Percentiles rank a stretch among this genome's conserved stretches.
phyloP scores from a whole-genome alignment of 2,329 filamentous ascomycete species.

The Microsporum ferrugineum region DNA sequence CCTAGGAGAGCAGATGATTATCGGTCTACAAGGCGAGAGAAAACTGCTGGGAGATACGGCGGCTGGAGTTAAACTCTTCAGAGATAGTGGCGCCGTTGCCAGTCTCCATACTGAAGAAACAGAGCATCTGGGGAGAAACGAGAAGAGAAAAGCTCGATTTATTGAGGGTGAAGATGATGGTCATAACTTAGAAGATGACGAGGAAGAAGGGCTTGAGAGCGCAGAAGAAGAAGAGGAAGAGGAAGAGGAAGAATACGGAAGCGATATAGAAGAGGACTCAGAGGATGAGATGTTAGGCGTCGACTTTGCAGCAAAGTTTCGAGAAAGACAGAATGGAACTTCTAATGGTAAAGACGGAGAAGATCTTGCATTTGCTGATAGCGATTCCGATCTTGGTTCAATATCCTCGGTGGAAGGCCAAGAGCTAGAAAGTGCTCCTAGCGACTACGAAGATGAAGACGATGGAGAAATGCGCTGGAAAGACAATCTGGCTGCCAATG shows the following conservation, averaged over 20 bases:
- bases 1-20: slow-evolving; percentile 90
- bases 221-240: slow-evolving; percentile 45
- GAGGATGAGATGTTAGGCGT: slow-evolving; percentile 28
- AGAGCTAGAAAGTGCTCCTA: slow-evolving; percentile 39
- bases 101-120: slow-evolving; percentile 42
- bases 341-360: slow-evolving; percentile 46
- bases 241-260: slow-evolving; percentile 32
- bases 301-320: slow-evolving; percentile 35
- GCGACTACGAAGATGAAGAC: slow-evolving; percentile 50
- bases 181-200: slow-evolving; percentile 47
- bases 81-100: slow-evolving; percentile 54
- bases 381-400: slow-evolving; percentile 90
- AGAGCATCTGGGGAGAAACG: slow-evolving; percentile 47
- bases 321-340: slow-evolving; percentile 41
- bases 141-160: slow-evolving; percentile 41
- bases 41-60: slow-evolving; percentile 71
- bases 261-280: slow-evolving; percentile 25
- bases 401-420: slow-evolving; percentile 55
- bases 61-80: slow-evolving; percentile 74
- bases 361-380: slow-evolving; percentile 85
- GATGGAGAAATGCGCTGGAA: slow-evolving; percentile 75
- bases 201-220: slow-evolving; percentile 43
- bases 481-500: slow-evolving; percentile 66
- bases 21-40: slow-evolving; percentile 74
- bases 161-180: slow-evolving; percentile 40